Conservation (phyloP, 768 basidiomycete species). For the Crassisporium funariophilum region DNA sequence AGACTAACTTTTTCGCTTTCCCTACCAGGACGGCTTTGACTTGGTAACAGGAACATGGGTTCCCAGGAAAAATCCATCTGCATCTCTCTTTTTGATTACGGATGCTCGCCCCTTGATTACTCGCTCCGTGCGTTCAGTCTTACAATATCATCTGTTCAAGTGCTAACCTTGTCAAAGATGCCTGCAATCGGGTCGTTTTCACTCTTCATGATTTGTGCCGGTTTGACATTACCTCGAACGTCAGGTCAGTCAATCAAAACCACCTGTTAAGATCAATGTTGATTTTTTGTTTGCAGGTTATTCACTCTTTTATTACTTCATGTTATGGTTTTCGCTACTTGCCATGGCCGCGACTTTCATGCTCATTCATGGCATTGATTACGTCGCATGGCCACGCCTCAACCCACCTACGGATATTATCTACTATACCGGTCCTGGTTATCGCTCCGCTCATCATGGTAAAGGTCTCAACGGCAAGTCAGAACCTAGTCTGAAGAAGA, state of each 20-base stretch:
- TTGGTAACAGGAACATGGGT: slow-evolving; percentile 90
- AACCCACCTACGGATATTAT: slow-evolving; percentile 83
- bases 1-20: background rate
- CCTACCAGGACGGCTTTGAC: slow-evolving; percentile 87
- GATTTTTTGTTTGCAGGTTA: slow-evolving; percentile 57
- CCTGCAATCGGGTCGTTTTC: slow-evolving; percentile 83
- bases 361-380: slow-evolving; percentile 84
- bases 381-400: slow-evolving; percentile 93
- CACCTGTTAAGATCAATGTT: slow-evolving; percentile 8
- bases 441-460: slow-evolving; percentile 74
- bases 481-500: slow-evolving; percentile 36
- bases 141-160: slow-evolving; percentile 1
- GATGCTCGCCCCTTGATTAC: slow-evolving; percentile 83
- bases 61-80: slow-evolving; percentile 74
- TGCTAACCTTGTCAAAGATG: slow-evolving; percentile 50
- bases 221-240: slow-evolving; percentile 81
- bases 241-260: slow-evolving; percentile 60
- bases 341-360: slow-evolving; percentile 71
- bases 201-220: slow-evolving; percentile 85
- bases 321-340: slow-evolving; percentile 76
- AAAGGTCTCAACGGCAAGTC: slow-evolving; percentile 59
- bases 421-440: slow-evolving; percentile 88
- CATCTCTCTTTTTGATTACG: slow-evolving; percentile 68
- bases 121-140: slow-evolving; percentile 65
- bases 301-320: slow-evolving; percentile 81